Base-by-base conservation (phyloP, 768 basidiomycete genomes). In the Epithele typhae region DNA sequence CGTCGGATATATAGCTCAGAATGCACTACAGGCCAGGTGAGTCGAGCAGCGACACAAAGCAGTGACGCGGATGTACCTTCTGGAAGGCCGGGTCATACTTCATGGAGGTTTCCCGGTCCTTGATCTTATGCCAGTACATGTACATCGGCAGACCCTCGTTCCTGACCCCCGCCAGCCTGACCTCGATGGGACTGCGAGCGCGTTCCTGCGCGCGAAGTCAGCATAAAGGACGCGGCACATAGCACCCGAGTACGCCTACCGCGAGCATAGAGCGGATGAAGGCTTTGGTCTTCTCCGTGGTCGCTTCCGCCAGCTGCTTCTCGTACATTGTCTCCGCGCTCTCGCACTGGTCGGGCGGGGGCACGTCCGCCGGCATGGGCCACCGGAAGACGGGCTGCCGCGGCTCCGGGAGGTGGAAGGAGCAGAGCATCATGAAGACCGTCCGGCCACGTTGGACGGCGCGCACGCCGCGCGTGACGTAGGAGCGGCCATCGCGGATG, bases 101-200 rank as follows among this genome's bases (percentile, higher is more conserved):
- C 25, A 47, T 71, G 1, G 83, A 81, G 46, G 81, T 73, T n/a
- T n/a, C n/a, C n/a, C n/a, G n/a, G 51, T 79, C 74, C 49, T 77
- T 75, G 3, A 87, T 82, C 59, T 81, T 78, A 83, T 89, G 86
- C 90, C 89, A 92, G 57, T 79, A 87, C 76, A 82, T 79, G 45
- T 73, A 74, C 15, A 71, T 69, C 23, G 74, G 62, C 17, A 65
- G 67, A 3, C 83, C 84, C 22, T 77, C 72, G 17, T 66, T 54
- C 37, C 70, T 65, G 19, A 74, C 63, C 25, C 71, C 71, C 0
- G 79, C 84, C 23, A 68, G 62, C 64, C 78, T 85, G 45, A 86
- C 70, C 18, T 75, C 78, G 46, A 90, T 79, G 2, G 89, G 89
- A 54, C 87, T 87, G 21, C 73, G 70, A 43, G 66, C 58, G 35